Conservation (phyloP, 2,329 filamentous ascomycete genomes). For the Triangularia verruculosa region DNA sequence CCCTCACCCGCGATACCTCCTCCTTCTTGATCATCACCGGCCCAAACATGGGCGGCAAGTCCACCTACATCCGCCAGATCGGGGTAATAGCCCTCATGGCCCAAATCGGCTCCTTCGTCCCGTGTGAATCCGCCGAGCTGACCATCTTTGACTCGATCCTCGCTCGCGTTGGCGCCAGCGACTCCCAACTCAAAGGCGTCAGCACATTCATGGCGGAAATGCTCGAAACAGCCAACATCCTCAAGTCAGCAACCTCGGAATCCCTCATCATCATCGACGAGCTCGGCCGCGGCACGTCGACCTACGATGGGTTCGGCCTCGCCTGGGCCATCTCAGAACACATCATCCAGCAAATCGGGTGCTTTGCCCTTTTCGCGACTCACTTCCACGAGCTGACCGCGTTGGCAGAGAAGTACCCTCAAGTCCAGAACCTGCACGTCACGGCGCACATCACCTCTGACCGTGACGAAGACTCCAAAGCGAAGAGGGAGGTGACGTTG, state of each 20-base stretch:
- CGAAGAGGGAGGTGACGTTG: slow-evolving; percentile 82
- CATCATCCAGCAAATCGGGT: slow-evolving; percentile 91
- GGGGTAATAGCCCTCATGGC: slow-evolving; percentile 97
- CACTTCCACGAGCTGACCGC: slow-evolving; percentile 98
- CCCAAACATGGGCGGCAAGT: slow-evolving; percentile 99
- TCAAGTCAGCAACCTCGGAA: slow-evolving; percentile 93
- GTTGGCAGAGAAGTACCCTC: slow-evolving; percentile 77
- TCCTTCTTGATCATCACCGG: slow-evolving; percentile 96
- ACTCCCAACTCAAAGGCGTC: slow-evolving; percentile 95
- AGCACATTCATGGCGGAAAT: slow-evolving; percentile 99
- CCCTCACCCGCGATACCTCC: slow-evolving; percentile 71
- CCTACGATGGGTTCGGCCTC: slow-evolving; percentile 97
- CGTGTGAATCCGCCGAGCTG: slow-evolving; percentile 83
- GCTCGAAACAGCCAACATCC: slow-evolving; percentile 97
- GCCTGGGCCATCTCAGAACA: slow-evolving; percentile 99
- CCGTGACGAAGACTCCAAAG: slow-evolving; percentile 40
- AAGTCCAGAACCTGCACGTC: slow-evolving; percentile 91
- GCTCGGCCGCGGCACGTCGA: slow-evolving; percentile 91
- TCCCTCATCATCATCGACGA: slow-evolving; percentile 99
- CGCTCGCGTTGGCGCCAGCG: slow-evolving; percentile 89
- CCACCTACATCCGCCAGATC: slow-evolving; percentile 95
- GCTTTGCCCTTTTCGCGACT: slow-evolving; percentile 92
- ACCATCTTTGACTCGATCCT: slow-evolving; percentile 97
- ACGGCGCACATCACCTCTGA: slow-evolving; percentile 77
- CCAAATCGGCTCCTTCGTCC: slow-evolving; percentile 94